Percentiles rank a stretch among this genome's conserved stretches.
Conservation (phyloP, 129 eudicot species). For the Logfia minima region DNA sequence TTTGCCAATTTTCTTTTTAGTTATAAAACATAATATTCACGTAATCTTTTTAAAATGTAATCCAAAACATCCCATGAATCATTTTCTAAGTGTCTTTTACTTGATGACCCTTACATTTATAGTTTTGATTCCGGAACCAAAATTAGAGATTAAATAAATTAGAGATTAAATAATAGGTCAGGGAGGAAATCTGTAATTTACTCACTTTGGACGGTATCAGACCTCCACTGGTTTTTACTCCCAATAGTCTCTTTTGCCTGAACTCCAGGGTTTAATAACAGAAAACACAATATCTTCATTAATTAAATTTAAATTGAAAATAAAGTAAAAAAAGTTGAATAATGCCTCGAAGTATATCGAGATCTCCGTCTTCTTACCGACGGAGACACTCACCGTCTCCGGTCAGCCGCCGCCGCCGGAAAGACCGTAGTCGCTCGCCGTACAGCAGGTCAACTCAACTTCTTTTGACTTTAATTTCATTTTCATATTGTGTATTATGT, state of each 20-base stretch:
- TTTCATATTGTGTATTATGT: neutral
- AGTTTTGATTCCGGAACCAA: neutral
- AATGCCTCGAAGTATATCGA: conserved; percentile 54
- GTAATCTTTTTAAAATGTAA: too few relatives aligned
- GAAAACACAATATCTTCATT: neutral
- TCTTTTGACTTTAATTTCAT: neutral
- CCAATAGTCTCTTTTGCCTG: neutral
- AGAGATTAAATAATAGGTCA: neutral
- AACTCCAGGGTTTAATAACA: neutral
- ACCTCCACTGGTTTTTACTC: neutral
- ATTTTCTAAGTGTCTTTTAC: too few relatives aligned
- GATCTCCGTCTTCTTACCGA: conserved; percentile 61
- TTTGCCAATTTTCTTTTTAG: too few relatives aligned
- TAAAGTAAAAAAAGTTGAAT: neutral
- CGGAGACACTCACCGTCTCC: conserved; percentile 56
- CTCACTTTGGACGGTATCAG: neutral
- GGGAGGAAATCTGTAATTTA: neutral
- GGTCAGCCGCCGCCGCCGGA: conserved; percentile 38
- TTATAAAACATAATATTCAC: too few relatives aligned
- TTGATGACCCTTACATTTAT: neutral
- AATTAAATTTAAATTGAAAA: neutral
- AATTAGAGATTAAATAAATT: neutral
- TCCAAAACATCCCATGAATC: too few relatives aligned
- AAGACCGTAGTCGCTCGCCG: conserved; percentile 59
- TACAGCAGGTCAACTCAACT: conserved; percentile 35